These are phyloP conservation scores for Talaromyces sp. DNA, from an alignment of 2,329 filamentous ascomycete species.

Conservation along the genomic window DNA sequence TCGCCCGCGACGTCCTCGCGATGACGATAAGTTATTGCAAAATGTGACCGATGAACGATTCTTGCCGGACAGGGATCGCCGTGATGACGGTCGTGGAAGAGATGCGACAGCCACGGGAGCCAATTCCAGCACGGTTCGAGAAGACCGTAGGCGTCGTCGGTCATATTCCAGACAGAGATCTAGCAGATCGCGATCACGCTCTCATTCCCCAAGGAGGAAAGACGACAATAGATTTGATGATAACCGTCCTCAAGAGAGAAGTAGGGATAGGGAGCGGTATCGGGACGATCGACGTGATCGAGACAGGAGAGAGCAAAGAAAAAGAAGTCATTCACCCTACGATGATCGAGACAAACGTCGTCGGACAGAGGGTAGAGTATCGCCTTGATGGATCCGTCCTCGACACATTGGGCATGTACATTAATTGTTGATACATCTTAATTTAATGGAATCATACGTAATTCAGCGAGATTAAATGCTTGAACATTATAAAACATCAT, in stretches of 20 bases:
- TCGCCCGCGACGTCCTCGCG: slow-evolving; percentile 26
- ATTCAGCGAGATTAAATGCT: background rate
- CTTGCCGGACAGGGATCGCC: slow-evolving; percentile 37
- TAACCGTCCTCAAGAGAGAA: slow-evolving; percentile 37
- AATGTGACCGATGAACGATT: slow-evolving; percentile 47
- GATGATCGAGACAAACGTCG: slow-evolving; percentile 42
- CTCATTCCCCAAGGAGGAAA: slow-evolving; percentile 49
- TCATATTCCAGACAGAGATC: slow-evolving; percentile 29
- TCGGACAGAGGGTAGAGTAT: slow-evolving; percentile 28
- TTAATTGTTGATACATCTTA: background rate
- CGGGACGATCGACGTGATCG: slow-evolving; percentile 44
- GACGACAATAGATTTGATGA: slow-evolving; percentile 42
- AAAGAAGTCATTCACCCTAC: slow-evolving; percentile 43
- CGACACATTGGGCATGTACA: background rate
- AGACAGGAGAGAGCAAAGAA: slow-evolving; percentile 30
- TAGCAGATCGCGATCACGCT: slow-evolving; percentile 51
- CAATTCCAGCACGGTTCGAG: slow-evolving; percentile 43
- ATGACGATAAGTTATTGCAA: slow-evolving; percentile 29
- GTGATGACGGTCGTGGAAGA: slow-evolving; percentile 29
- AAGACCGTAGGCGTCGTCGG: slow-evolving; percentile 27
- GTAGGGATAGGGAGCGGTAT: slow-evolving; percentile 38
- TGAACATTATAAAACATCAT: no score
- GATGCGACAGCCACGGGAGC: slow-evolving; percentile 41
- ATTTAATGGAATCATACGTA: background rate
- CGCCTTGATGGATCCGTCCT: background rate